Conservation (phyloP, 805 yeast species). For the Zygotorulaspora sp. region DNA sequence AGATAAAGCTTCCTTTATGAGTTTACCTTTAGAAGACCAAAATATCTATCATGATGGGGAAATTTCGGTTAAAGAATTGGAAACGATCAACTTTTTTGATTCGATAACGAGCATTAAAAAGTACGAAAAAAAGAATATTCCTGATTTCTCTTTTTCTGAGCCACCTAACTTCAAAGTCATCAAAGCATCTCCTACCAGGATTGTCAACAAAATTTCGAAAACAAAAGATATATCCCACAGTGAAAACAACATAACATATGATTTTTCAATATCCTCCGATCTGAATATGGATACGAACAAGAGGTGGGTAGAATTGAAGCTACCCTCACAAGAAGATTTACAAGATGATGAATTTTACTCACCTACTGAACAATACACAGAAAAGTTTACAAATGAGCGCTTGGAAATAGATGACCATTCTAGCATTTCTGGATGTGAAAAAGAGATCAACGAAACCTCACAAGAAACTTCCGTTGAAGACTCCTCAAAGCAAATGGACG, state of each 20-base stretch:
- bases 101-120: too few species aligned
- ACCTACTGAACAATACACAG: constrained; percentile 12
- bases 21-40: background rate
- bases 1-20: background rate
- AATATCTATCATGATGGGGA: background rate
- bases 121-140: background rate
- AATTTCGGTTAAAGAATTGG: background rate
- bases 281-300: constrained; percentile 14
- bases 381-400: constrained; percentile 4
- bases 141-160: background rate
- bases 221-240: constrained; percentile 3
- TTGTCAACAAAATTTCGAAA: constrained; percentile 8
- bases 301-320: constrained; percentile 22
- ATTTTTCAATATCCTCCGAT: constrained; percentile 21
- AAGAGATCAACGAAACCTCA: constrained; percentile 12
- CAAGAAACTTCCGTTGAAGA: constrained; percentile 7
- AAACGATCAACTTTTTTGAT: too few species aligned
- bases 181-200: constrained; percentile 22
- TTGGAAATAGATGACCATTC: constrained; percentile 8
- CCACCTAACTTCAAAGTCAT: constrained; percentile 21
- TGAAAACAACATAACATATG: constrained; percentile 14
- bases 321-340: constrained; percentile 26
- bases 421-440: constrained; percentile 8
- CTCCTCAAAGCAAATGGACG: constrained; percentile 1
- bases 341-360: constrained; percentile 11